phyloP scores from a whole-genome alignment of 345 rosid species.

The Salix arbutifolia region DNA sequence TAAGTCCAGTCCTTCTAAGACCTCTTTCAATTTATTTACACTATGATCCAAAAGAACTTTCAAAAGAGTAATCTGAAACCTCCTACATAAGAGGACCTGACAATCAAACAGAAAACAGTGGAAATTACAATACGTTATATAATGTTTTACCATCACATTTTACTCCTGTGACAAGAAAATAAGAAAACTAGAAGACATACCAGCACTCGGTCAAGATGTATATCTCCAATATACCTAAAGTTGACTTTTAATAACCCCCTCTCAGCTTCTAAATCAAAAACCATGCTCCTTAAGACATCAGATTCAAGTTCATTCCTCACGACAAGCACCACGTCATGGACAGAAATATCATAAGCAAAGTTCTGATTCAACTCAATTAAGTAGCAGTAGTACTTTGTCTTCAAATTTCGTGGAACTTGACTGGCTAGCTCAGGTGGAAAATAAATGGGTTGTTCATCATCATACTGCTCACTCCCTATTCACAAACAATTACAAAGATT shows the following conservation, averaged over 20 bases:
- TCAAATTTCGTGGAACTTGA: conserved; percentile 13
- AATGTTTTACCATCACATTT: not conserved
- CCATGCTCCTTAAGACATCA: conserved; percentile 31
- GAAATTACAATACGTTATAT: not conserved
- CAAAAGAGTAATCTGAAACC: conserved; percentile 59
- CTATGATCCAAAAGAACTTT: conserved; percentile 50
- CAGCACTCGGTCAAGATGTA: conserved; percentile 36
- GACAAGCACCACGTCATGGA: conserved; percentile 56
- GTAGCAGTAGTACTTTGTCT: conserved; percentile 49
- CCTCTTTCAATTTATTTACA: conserved; percentile 35
- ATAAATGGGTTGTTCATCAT: conserved; percentile 60
- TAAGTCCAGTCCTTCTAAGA: conserved; percentile 24
- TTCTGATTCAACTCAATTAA: conserved; percentile 44
- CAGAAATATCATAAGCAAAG: conserved; percentile 33
- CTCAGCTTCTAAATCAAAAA: conserved; percentile 50
- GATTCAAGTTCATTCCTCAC: conserved; percentile 43
- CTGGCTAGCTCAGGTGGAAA: conserved; percentile 68
- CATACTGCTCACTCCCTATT: conserved; percentile 40
- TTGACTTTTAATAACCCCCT: conserved; percentile 46
- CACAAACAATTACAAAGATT: not conserved
- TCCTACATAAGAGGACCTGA: conserved; percentile 63
- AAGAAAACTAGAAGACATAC: conserved; percentile 24
- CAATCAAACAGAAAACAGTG: conserved; percentile 4
- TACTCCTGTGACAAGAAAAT: not conserved
- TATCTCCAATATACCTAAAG: conserved; percentile 44